Percentiles rank a stretch among this genome's conserved stretches.
Conservation (phyloP, 106 monocot genomes). For the Dendrobium catenatum region DNA sequence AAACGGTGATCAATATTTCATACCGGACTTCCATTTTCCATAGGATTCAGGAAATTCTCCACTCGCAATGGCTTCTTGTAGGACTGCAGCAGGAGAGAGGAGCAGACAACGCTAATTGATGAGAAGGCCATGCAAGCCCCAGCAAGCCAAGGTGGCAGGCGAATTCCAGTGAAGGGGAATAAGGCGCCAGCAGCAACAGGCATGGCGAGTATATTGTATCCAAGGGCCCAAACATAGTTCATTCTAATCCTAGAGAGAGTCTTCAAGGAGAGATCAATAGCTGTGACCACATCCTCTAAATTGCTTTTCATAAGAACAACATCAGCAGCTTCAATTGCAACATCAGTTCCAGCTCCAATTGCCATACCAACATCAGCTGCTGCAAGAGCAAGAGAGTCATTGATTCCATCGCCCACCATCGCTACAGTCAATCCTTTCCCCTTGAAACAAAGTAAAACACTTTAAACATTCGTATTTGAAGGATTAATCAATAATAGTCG, state of each 20-base stretch:
- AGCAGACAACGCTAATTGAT: slow-evolving; percentile 82
- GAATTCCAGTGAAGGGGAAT: slow-evolving; percentile 55
- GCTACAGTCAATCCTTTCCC: slow-evolving; percentile 61
- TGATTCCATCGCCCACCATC: slow-evolving; percentile 93
- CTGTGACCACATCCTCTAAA: slow-evolving; percentile 82
- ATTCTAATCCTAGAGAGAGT: slow-evolving; percentile 65
- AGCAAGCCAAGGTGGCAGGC: slow-evolving; percentile 81
- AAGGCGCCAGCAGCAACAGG: slow-evolving; percentile 72
- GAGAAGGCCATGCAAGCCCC: slow-evolving; percentile 89
- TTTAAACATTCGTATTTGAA: background rate
- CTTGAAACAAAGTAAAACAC: slow-evolving; percentile 22
- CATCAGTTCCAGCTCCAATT: slow-evolving; percentile 81
- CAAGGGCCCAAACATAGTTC: slow-evolving; percentile 85
- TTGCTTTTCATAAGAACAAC: slow-evolving; percentile 80
- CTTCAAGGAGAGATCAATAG: slow-evolving; percentile 80
- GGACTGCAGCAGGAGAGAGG: slow-evolving; percentile 73
- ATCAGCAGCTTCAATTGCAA: slow-evolving; percentile 88
- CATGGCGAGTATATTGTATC: slow-evolving; percentile 68
- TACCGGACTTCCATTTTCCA: slow-evolving; percentile 16
- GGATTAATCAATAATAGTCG: too few relatives aligned
- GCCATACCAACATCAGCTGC: slow-evolving; percentile 90
- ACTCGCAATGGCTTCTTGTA: slow-evolving; percentile 65
- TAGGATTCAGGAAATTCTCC: slow-evolving; percentile 7
- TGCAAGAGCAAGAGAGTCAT: slow-evolving; percentile 73
- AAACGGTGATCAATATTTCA: slow-evolving; percentile 9